These are phyloP conservation scores for Fusarium sp. DNA, from an alignment of 2,329 filamentous ascomycete species.

Conservation along the genomic window DNA sequence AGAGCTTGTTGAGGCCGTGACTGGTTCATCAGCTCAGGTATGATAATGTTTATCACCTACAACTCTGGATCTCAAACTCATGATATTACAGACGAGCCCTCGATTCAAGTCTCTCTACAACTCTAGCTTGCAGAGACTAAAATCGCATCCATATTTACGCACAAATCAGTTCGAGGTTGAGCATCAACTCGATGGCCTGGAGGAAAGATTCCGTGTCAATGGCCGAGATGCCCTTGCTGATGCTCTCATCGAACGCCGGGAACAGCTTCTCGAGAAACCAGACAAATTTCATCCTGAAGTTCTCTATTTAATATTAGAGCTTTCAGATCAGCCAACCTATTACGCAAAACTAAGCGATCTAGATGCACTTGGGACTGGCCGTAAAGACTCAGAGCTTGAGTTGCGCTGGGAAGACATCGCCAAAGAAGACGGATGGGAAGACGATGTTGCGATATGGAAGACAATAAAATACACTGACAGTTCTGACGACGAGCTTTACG, in stretches of 20 bases:
- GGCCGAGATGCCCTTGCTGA: conserved; percentile 84
- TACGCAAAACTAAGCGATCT: conserved; percentile 75
- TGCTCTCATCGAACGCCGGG: conserved; percentile 69
- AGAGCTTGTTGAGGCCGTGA: conserved; percentile 75
- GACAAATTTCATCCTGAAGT: conserved; percentile 81
- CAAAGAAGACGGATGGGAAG: conserved; percentile 77
- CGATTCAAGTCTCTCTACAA: conserved; percentile 62
- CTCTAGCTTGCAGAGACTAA: conserved; percentile 62
- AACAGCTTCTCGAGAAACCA: conserved; percentile 65
- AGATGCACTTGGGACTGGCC: conserved; percentile 60
- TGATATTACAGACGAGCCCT: conserved; percentile 42
- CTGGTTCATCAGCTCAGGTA: conserved; percentile 66
- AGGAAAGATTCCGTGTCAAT: conserved; percentile 87
- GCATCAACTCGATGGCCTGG: conserved; percentile 74
- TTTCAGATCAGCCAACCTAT: conserved; percentile 82
- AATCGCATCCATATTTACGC: conserved; percentile 67
- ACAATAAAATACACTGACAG: conserved; percentile 75
- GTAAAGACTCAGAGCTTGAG: conserved; percentile 56
- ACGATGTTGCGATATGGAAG: conserved; percentile 76
- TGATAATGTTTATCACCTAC: conserved; percentile 3
- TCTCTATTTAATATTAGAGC: conserved; percentile 79
- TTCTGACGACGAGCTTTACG: conserved; percentile 64
- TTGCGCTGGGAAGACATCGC: conserved; percentile 86
- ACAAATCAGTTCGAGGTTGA: conserved; percentile 82
- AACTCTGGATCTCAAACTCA: conserved; percentile 13